These are phyloP conservation scores for Sporothrix brasiliensis DNA, from an alignment of 2,329 filamentous ascomycete genomes.

Conservation along the genomic window DNA sequence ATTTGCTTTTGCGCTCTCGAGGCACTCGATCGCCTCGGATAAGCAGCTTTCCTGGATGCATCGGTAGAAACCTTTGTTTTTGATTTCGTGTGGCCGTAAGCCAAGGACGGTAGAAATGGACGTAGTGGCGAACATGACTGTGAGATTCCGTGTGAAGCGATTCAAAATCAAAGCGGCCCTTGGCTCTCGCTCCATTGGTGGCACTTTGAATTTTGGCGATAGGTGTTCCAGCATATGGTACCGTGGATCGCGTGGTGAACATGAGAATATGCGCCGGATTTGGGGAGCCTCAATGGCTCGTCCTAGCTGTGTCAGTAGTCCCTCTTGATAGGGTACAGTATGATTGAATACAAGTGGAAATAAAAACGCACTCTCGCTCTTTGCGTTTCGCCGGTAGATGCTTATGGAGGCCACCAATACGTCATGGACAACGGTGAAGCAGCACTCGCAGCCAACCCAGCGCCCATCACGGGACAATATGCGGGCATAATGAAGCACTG, in stretches of 20 bases:
- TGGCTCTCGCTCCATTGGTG: conserved; percentile 70
- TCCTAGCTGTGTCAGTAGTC: conserved; percentile 52
- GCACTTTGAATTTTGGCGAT: conserved; percentile 74
- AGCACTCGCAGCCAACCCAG: conserved; percentile 83
- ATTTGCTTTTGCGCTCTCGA: conserved; percentile 86
- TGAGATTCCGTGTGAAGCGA: conserved; percentile 78
- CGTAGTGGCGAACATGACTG: conserved; percentile 84
- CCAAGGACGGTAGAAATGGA: conserved; percentile 76
- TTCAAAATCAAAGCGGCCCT: conserved; percentile 84
- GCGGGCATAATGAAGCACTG: conserved; percentile 77
- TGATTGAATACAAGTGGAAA: neutral
- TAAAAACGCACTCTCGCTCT: conserved; percentile 68
- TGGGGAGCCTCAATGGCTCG: conserved; percentile 76
- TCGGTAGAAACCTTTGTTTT: conserved; percentile 81
- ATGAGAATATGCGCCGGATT: conserved; percentile 77
- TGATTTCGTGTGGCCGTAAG: conserved; percentile 67
- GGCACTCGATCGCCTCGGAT: conserved; percentile 72
- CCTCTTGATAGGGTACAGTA: neutral
- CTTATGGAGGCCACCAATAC: conserved; percentile 83
- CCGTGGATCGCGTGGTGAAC: conserved; percentile 77
- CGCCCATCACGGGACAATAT: conserved; percentile 68
- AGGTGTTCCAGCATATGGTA: conserved; percentile 89
- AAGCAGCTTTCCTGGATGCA: conserved; percentile 80
- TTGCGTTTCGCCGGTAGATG: conserved; percentile 69
- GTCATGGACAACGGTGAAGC: conserved; percentile 86